Base-by-base conservation (phyloP, 2,329 filamentous ascomycete genomes). In the Penicillium hesseltinei region DNA sequence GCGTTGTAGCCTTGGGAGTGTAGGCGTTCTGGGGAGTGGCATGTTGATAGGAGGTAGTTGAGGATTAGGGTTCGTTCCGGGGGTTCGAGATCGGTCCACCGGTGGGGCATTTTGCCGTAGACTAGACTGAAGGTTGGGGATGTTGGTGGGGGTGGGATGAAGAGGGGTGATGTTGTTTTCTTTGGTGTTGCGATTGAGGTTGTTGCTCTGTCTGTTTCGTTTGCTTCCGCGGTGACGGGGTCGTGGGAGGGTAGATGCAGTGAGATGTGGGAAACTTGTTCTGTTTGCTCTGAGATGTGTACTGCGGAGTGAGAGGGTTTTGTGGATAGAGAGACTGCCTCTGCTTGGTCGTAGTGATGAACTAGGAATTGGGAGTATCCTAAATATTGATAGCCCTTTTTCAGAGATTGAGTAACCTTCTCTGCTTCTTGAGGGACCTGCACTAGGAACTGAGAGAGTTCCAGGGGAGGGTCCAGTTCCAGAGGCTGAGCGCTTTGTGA, bases 151-250 rank as follows among this genome's bases (percentile, higher is more conserved):
- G 27, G 43, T 4, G 6, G 11, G 3, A 15, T 31, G n/a, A 6
- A 31, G 3, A 9, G 27, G n/a, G 11, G 9, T 7, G 27, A 4
- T 0, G n/a, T 5, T 15, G 27, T 21, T n/a, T 1, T 9, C 6
- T 15, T 31, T 13, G 43, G 31, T 15, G 5, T 7, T 9, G 27
- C 4, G 6, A 6, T 15, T 13, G n/a, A 19, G 2, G 27, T 11
- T 15, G n/a, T 29, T 25, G 13, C 2, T 8, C 1, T 17, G 5
- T 13, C 25, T 5, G 25, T 1, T 10, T 8, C 25, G 17, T 29
- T 45, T 45, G 10, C 10, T 11, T 45, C n/a, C 1, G 43, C 10
- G 13, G 43, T 2, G 2, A 29, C 21, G 11, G 5, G 5, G 6
- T 31, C 17, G 3, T 15, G 10, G 1, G 27, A 11, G 27, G 43